Base-by-base conservation (phyloP, 2,329 filamentous ascomycete species). In the Raffaelea deltoideospora region DNA sequence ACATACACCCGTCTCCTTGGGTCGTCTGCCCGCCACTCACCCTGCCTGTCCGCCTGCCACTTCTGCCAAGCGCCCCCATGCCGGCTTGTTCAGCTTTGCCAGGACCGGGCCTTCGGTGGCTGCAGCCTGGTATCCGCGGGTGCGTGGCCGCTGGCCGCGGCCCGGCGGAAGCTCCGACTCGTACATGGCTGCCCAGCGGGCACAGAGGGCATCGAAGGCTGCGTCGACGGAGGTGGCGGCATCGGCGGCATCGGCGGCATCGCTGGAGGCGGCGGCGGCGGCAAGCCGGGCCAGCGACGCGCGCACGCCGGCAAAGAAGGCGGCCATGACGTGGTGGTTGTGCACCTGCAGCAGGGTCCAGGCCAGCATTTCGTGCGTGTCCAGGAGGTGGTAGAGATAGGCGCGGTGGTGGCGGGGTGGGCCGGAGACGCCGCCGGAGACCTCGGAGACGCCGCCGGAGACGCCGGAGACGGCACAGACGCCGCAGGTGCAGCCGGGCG, bases 261-360 rank as follows among this genome's bases (percentile, higher is more conserved):
- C 61, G 60, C 37, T 73, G 69, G 49, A 95, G 95, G 28, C 7
- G 0, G 54, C 60, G 1, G 61, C 56, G 17, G 17, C 23, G 69
- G 78, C 15, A 59, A 71, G 45, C 7, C 60, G 65, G 0, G 54
- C 53, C 14, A 96, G 77, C 38, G 74, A 75, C 2, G 57, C 52
- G 17, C 88, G 74, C 7, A 94, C 63, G 0, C 65, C 69, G 0
- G 61, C 55, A 54, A 96, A 94, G 60, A 96, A 94, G 0, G 59
- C 49, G 32, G 72, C 67, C 37, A 93, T 57, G 8, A 80, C 59
- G 42, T 76, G 67, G 53, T 92, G 77, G 53, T 98, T 98, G 59
- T 98, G 90, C 4, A 94, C 69, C 54, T 96, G 88, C 8, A 98
- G 65, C 8, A 98, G 66, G 0, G 79, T 82, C 90, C 90, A 98